A percentile compares a stretch with the other conserved stretches of the same genome.
phyloP scores from a whole-genome alignment of 208 protist genomes.

The Spongospora subterranea region DNA sequence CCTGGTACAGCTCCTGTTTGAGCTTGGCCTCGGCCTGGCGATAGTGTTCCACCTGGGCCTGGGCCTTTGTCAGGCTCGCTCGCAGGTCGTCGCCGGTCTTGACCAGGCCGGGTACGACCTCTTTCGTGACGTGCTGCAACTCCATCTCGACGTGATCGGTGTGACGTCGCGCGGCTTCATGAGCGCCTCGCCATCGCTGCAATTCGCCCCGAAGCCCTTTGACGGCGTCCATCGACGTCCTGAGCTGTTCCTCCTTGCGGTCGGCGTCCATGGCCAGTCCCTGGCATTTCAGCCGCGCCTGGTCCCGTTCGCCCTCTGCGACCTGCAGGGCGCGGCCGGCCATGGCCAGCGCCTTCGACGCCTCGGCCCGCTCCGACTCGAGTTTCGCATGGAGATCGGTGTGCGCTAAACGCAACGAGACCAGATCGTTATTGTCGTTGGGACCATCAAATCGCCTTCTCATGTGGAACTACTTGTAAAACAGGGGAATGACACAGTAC shows the following conservation, averaged over 20 bases:
- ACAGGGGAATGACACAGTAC: too few species aligned
- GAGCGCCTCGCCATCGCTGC: conserved; percentile 2
- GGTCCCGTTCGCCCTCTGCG: conserved; percentile 8
- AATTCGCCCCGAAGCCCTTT: background rate
- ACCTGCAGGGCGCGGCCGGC: background rate
- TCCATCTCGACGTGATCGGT: conserved; percentile 27
- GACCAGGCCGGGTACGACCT: background rate
- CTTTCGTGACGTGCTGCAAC: background rate
- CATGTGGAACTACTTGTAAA: too few species aligned
- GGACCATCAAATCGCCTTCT: background rate
- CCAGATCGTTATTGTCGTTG: background rate
- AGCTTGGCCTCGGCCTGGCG: background rate
- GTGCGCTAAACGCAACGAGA: conserved; percentile 29
- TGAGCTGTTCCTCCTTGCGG: conserved; percentile 17
- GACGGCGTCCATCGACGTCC: background rate
- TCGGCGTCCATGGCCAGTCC: background rate
- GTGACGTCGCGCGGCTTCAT: conserved; percentile 7
- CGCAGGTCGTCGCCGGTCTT: background rate
- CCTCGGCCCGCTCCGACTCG: conserved; percentile 12
- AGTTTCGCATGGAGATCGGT: conserved; percentile 20
- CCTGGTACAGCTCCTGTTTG: background rate
- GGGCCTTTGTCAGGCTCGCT: background rate
- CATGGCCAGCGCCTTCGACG: background rate
- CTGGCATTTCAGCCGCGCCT: background rate
- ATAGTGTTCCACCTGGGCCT: background rate